Base-by-base conservation (phyloP, 1,139 yeast species). In the Arxiozyma slooffiae region DNA sequence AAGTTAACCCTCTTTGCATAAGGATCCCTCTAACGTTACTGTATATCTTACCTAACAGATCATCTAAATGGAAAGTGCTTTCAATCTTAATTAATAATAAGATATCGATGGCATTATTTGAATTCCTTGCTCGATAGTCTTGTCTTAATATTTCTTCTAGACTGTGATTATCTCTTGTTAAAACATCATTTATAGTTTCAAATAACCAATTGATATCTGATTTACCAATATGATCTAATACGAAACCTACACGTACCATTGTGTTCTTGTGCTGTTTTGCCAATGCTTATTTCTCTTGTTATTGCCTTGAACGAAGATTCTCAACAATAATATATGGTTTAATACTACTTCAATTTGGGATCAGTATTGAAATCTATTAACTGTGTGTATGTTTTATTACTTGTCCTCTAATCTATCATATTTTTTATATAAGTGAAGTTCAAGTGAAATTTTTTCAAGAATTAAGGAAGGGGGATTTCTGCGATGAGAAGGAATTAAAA, bases 161-260 rank as follows among this genome's bases (percentile, higher is more conserved):
- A 34, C 45, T 42, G 18, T 34, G 36, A 21, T 42, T 22, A 20
- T 42, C 45, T 38, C 45, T 42, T 42, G 38, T 26, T 34, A 42
- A 34, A 24, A 42, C 45, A 2, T 34, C 21, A 7, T 21, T 9
- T 7, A 42, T 23, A 3, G 45, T 34, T 20, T 42, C 38, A 14
- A 34, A 41, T 21, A 54, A 24, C 18, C 47, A 22, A 8, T 38
- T 46, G 26, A 56, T 56, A 40, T 60, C 56, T 20, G 60, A 48
- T n/a, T 53, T 53, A 16, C 56, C 56, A 3, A 57, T 51, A 11
- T 71, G 67, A 24, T 67, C 69, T 9, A 73, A 55, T 46, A 72
- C 56, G 7, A 73, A 68, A 0, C 69, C 66, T 30, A 70, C 62
- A 22, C 60, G 59, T 18, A 68, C 45, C 52, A 46, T 48, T 34